Evolutionary conservation across 345 rosid genomes (phyloP).

Genomic region (Eucalyptus decipiens): DNA sequence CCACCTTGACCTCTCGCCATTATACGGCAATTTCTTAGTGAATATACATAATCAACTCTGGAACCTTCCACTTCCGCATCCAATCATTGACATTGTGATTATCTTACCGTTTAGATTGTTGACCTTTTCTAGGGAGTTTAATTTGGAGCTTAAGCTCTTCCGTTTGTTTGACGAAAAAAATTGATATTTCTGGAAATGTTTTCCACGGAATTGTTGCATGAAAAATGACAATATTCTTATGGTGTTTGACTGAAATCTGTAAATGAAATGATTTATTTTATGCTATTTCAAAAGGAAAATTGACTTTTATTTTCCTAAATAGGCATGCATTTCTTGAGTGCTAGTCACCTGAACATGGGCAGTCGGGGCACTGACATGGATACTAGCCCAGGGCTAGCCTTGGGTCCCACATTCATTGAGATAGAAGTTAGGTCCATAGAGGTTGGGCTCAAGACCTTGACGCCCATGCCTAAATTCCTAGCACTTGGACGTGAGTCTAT

Average conservation of each 20-base stretch:
- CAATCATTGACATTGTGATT: not conserved
- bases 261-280: not conserved
- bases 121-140: not conserved
- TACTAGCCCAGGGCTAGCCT: accelerated
- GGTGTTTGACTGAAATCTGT: not conserved
- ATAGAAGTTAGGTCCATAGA: not conserved
- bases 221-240: not conserved
- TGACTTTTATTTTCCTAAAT: not conserved
- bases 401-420: not conserved
- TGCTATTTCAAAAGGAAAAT: not conserved
- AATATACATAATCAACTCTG: not conserved
- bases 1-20: not conserved
- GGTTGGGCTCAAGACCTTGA: not conserved
- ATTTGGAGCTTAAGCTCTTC: not conserved
- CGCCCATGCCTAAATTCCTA: not conserved
- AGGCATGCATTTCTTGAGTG: not conserved
- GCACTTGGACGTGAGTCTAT: not conserved
- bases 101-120: not conserved
- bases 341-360: not conserved
- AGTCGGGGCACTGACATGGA: accelerated
- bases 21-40: not conserved
- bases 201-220: not conserved
- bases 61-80: not conserved
- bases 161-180: not conserved
- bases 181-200: not conserved